Conservation (phyloP, 2,329 filamentous ascomycete genomes). For the Monascus ruber region DNA sequence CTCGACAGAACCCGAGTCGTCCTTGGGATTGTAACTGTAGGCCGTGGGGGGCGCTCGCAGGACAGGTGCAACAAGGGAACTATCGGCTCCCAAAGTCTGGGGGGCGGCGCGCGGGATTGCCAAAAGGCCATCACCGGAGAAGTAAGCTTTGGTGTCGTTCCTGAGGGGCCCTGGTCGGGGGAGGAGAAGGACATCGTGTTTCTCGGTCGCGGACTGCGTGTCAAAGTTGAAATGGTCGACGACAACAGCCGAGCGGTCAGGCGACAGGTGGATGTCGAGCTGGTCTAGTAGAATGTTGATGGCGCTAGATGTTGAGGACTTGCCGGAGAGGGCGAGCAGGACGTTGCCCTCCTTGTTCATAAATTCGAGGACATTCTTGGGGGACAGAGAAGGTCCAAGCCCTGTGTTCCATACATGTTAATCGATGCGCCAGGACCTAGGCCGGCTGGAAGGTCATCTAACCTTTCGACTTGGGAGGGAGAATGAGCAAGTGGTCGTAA, state of each 20-base stretch:
- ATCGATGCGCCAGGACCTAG: too few relatives aligned
- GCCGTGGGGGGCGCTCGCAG: conserved; percentile 72
- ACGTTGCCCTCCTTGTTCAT: conserved; percentile 87
- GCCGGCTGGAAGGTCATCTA: conserved; percentile 2
- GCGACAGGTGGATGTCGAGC: conserved; percentile 77
- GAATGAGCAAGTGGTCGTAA: conserved; percentile 83
- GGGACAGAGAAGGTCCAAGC: conserved; percentile 77
- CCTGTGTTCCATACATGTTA: conserved; percentile 36
- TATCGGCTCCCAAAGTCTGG: conserved; percentile 65
- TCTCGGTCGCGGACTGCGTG: conserved; percentile 59
- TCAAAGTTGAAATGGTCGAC: conserved; percentile 98
- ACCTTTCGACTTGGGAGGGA: conserved; percentile 88
- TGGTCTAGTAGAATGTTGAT: conserved; percentile 72
- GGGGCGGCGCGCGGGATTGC: conserved; percentile 75
- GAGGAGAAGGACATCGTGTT: conserved; percentile 79
- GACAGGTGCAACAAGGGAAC: conserved; percentile 68
- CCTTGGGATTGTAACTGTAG: conserved; percentile 90
- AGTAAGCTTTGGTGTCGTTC: conserved; percentile 64
- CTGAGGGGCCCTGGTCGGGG: conserved; percentile 55
- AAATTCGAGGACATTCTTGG: conserved; percentile 79
- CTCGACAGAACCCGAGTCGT: conserved; percentile 60
- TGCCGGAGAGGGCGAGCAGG: conserved; percentile 69
- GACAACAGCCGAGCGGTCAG: conserved; percentile 72
- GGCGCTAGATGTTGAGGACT: conserved; percentile 56
- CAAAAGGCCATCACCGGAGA: conserved; percentile 56